phyloP scores from a whole-genome alignment of 257 asterid species.

The Solanum gandarillasii region DNA sequence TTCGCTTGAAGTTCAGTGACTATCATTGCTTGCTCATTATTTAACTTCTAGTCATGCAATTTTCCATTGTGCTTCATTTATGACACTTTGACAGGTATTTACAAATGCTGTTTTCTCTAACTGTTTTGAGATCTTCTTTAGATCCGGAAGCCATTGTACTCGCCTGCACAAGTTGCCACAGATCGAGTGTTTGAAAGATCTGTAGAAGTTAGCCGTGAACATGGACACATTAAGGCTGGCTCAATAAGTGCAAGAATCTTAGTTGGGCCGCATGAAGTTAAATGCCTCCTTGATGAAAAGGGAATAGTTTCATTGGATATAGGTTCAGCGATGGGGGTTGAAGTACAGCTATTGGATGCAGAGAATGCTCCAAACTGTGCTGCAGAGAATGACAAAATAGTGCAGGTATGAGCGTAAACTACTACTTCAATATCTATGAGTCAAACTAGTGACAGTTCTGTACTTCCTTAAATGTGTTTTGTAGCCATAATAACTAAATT shows the following conservation, averaged over 20 bases:
- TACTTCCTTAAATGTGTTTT: not conserved
- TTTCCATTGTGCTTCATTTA: not conserved
- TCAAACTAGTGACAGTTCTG: not conserved
- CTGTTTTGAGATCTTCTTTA: conserved; percentile 17
- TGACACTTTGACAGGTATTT: not conserved
- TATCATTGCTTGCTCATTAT: not conserved
- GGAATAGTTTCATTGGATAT: conserved; percentile 37
- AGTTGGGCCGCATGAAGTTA: conserved; percentile 24
- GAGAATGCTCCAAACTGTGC: conserved; percentile 17
- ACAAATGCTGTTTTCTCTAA: not conserved
- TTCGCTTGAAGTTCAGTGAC: conserved; percentile 34
- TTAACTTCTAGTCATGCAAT: conserved; percentile 1
- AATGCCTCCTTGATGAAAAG: conserved; percentile 26
- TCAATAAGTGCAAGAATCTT: conserved; percentile 33
- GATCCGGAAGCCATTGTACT: conserved; percentile 25
- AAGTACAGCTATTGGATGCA: conserved; percentile 23
- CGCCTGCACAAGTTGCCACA: conserved; percentile 46
- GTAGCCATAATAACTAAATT: not conserved
- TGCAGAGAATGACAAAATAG: conserved; percentile 24
- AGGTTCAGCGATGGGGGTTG: conserved; percentile 25
- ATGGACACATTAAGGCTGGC: conserved; percentile 12
- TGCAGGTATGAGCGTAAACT: conserved; percentile 33
- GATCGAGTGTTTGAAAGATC: conserved; percentile 38
- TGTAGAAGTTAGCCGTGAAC: conserved; percentile 26
- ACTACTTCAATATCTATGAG: conserved; percentile 1